phyloP scores from a whole-genome alignment of 345 rosid genomes.

The Brassica cretica region DNA sequence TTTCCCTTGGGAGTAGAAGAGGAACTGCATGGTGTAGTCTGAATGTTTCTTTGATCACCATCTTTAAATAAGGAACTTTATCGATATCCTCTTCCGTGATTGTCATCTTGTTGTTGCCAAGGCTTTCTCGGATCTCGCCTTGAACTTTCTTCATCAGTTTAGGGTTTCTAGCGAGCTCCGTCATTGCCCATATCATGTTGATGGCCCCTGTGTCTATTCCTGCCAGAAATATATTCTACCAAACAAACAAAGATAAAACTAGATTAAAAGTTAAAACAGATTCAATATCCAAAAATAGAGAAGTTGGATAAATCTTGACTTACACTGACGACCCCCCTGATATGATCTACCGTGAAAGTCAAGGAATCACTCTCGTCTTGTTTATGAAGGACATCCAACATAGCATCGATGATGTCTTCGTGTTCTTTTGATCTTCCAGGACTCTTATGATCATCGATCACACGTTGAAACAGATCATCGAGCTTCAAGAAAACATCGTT shows the following conservation, averaged over 20 bases:
- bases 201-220: slow-evolving; percentile 48
- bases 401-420: slow-evolving; percentile 32
- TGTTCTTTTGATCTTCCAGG: slow-evolving; percentile 28
- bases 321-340: slow-evolving; percentile 56
- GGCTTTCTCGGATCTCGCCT: slow-evolving; percentile 32
- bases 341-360: slow-evolving; percentile 41
- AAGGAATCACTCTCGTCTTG: slow-evolving; percentile 25
- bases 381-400: slow-evolving; percentile 19
- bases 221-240: slow-evolving; percentile 44
- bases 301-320: background rate
- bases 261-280: too few relatives aligned
- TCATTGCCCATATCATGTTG: slow-evolving; percentile 52
- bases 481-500: slow-evolving; percentile 34
- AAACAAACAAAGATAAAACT: background rate
- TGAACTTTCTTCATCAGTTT: slow-evolving; percentile 45
- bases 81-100: slow-evolving; percentile 40
- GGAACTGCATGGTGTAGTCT: slow-evolving; percentile 59
- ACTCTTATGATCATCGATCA: slow-evolving; percentile 43
- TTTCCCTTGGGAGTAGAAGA: slow-evolving; percentile 46
- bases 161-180: slow-evolving; percentile 39
- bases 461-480: slow-evolving; percentile 34
- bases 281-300: background rate
- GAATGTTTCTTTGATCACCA: slow-evolving; percentile 54
- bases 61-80: slow-evolving; percentile 44
- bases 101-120: slow-evolving; percentile 28